Evolutionary conservation across 2,329 filamentous ascomycete species (phyloP).

Genomic region (Aspergillus terreus): DNA sequence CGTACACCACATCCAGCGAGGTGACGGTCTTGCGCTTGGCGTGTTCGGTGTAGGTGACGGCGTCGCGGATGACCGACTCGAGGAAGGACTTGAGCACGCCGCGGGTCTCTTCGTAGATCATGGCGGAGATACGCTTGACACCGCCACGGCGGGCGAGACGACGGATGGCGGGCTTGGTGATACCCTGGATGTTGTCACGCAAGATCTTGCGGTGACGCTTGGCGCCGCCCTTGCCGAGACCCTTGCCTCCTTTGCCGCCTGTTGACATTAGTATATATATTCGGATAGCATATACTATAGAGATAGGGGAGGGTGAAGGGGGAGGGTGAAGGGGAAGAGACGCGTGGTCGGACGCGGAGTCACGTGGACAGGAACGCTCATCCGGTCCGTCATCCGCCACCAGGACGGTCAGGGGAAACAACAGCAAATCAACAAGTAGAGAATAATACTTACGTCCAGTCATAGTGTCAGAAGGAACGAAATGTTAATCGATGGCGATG

Average conservation of each 20-base stretch:
- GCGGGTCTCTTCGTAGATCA: slow-evolving; percentile 82
- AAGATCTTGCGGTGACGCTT: slow-evolving; percentile 99
- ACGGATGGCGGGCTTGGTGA: slow-evolving; percentile 97
- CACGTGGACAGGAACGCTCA: slow-evolving; percentile 14
- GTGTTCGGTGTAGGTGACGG: slow-evolving; percentile 79
- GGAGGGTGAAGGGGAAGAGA: not conserved
- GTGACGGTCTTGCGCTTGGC: slow-evolving; percentile 64
- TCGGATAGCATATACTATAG: too few species aligned
- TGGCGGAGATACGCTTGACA: slow-evolving; percentile 99
- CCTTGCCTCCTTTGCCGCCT: slow-evolving; percentile 96
- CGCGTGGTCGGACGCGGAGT: slow-evolving; percentile 6
- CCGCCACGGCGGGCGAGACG: slow-evolving; percentile 98
- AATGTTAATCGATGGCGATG: slow-evolving; percentile 4
- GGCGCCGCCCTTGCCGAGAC: slow-evolving; percentile 95
- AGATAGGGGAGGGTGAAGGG: too few species aligned
- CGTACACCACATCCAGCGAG: slow-evolving; percentile 61
- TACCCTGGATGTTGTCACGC: slow-evolving; percentile 99
- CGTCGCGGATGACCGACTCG: slow-evolving; percentile 74
- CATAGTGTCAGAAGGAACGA: slow-evolving; percentile 25
- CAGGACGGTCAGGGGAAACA: not conserved
- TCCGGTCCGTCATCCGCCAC: slow-evolving; percentile 19
- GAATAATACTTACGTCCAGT: slow-evolving; percentile 38
- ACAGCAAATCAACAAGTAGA: slow-evolving; percentile 4
- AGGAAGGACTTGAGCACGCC: slow-evolving; percentile 82
- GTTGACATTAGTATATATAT: slow-evolving; percentile 7